These are phyloP conservation scores for Chalaropsis thielavioides DNA, from an alignment of 2,329 filamentous ascomycete species.

Conservation along the genomic window DNA sequence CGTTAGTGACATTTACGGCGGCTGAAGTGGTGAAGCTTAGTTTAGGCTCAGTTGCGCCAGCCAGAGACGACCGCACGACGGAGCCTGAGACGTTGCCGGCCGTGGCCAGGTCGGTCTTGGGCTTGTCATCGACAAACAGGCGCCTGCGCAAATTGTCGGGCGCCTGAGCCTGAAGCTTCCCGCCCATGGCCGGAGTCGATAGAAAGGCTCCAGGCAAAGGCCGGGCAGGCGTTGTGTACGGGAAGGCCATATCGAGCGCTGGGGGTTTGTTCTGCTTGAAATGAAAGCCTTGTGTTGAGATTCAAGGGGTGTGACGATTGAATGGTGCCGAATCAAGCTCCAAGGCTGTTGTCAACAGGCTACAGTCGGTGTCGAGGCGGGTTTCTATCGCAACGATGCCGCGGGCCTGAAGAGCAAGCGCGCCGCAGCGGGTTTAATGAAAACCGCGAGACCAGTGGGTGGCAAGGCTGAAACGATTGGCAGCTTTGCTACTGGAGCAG, in stretches of 20 bases:
- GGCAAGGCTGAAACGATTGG: not conserved
- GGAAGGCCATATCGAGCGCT: constrained; percentile 35
- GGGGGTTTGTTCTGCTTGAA: not conserved
- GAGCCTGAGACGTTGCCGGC: not conserved
- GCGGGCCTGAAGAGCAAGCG: not conserved
- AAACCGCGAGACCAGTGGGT: not conserved
- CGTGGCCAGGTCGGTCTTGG: not conserved
- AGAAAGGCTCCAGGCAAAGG: constrained; percentile 62
- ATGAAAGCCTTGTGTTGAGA: not conserved
- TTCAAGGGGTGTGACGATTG: not conserved
- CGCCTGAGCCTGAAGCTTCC: constrained; percentile 21
- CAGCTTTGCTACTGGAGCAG: not conserved
- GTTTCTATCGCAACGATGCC: not conserved
- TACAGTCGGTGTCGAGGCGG: not conserved
- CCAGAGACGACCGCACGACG: not conserved
- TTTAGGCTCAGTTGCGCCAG: constrained; percentile 17
- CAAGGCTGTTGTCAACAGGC: not conserved
- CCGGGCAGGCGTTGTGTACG: constrained; percentile 50
- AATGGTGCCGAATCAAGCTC: not conserved
- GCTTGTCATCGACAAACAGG: constrained; percentile 30
- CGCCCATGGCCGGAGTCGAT: constrained; percentile 53
- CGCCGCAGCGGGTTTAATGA: not conserved
- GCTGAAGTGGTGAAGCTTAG: constrained; percentile 12
- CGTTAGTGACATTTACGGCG: constrained; percentile 11
- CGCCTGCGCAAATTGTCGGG: constrained; percentile 37